Evolutionary conservation across 257 asterid species (phyloP).

Genomic region (Solanum bulbocastanum): DNA sequence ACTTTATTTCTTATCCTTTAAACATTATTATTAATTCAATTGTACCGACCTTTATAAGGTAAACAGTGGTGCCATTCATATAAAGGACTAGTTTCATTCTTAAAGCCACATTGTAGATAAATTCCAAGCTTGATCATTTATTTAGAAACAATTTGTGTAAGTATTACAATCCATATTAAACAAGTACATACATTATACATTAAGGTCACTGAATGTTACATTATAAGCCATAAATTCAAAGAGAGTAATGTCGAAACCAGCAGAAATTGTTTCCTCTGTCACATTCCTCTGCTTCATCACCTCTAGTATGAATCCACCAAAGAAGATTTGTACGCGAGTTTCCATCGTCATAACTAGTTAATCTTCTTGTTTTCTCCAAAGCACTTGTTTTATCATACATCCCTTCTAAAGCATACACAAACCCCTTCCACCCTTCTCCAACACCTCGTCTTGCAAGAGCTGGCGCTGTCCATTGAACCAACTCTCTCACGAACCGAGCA

Average conservation of each 20-base stretch:
- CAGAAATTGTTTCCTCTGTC: constrained; percentile 25
- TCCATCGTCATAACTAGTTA: constrained; percentile 58
- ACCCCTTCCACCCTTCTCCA: constrained; percentile 86
- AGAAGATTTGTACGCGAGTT: constrained; percentile 55
- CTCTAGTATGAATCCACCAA: constrained; percentile 76
- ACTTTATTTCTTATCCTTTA: too few species aligned
- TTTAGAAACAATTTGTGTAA: background rate
- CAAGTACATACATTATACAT: background rate
- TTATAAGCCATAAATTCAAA: constrained; percentile 12
- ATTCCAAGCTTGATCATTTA: background rate
- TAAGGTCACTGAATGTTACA: background rate
- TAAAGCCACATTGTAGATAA: background rate
- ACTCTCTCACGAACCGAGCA: constrained; percentile 29
- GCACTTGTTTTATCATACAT: constrained; percentile 49
- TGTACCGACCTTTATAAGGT: too few species aligned
- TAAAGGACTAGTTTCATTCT: background rate
- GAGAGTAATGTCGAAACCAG: constrained; percentile 54
- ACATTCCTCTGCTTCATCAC: constrained; percentile 14
- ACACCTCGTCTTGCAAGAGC: constrained; percentile 54
- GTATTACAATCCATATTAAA: background rate
- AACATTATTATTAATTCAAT: too few species aligned
- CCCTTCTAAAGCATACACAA: constrained; percentile 55
- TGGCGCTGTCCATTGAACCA: constrained; percentile 51
- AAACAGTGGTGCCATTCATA: background rate
- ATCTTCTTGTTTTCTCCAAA: constrained; percentile 20